phyloP scores from a whole-genome alignment of 306 rosid species.

The Cucumis hystrix region DNA sequence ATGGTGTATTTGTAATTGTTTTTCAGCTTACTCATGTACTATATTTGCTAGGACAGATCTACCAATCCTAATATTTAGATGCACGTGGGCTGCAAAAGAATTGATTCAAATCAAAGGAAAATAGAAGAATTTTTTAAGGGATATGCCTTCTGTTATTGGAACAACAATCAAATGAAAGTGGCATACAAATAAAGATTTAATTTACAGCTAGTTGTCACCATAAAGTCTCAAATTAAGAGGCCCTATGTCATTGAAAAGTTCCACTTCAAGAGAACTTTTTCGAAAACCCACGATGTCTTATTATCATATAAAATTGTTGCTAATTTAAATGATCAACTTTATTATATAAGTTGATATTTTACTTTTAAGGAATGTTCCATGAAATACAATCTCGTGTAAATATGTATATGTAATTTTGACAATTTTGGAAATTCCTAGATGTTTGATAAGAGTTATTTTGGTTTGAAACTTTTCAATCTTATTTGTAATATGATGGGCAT shows the following conservation, averaged over 20 bases:
- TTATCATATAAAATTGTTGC: background rate
- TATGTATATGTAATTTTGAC: background rate
- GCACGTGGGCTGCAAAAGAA: background rate
- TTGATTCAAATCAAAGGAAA: background rate
- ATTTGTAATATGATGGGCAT: background rate
- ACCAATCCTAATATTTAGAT: too few relatives aligned
- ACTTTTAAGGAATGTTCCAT: background rate
- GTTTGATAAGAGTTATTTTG: background rate
- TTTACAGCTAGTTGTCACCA: constrained; percentile 4
- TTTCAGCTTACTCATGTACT: too few relatives aligned
- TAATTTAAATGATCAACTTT: background rate
- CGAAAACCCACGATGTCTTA: background rate
- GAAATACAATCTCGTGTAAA: background rate
- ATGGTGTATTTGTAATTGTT: too few relatives aligned
- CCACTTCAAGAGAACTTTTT: background rate
- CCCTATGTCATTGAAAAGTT: background rate
- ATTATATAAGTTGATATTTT: background rate
- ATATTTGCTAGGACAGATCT: too few relatives aligned
- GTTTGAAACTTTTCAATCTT: background rate
- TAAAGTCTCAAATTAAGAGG: background rate
- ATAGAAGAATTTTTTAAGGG: background rate
- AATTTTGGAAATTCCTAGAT: too few relatives aligned
- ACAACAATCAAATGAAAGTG: background rate
- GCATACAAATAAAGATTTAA: background rate
- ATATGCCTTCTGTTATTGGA: background rate